Evolutionary conservation across 805 yeast genomes (phyloP), one percentile per base, ranked within the genome.

Genomic region (Ogataea populi-albae): DNA sequence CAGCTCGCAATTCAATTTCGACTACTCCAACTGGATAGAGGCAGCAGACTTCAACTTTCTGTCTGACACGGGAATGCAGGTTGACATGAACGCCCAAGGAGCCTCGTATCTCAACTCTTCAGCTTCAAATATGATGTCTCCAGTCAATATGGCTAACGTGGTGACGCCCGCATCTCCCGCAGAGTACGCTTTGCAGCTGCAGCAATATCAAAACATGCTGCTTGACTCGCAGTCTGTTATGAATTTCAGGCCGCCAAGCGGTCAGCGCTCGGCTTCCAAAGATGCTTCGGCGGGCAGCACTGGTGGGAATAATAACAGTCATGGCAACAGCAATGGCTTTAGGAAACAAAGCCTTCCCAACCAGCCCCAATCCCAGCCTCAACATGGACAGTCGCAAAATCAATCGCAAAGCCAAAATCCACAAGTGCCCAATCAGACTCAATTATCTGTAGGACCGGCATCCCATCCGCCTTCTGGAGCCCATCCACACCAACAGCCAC

Each of bases 191-290:
- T 23, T 53, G n/a, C 65, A 60, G 23, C 33, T 58, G 14, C 64
- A 58, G 30, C 65, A 58, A 29, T 60, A 59, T 31, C 63, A 59
- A 20, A 55, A 53, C 26, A 38, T 60, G 30, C 32, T 59, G 26
- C 17, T 55, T 44, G 65, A 60, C 23, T 49, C 61, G 4, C 60
- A 54, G 26, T 40, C 47, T 10, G 30, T 47, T 35, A 30, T 46
- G 28, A 44, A 43, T 26, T 40, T 42, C 40, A 41, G 47, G 12
- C 30, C 21, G 10, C 7, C 12, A 12, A 27, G 12, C 21, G 30
- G 30, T 7, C 9, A 8, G 8, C 7, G 9, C 20, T 10, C 19
- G 6, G 10, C 7, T 6, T 17, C 23, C 8, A 33, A 32, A n/a
- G 35, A 38, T 17, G 4, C 22, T 5, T 9, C 26, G n/a, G 26